A percentile compares a stretch with the other conserved stretches of the same genome.
These are phyloP conservation scores for Perkinsus olseni DNA, from an alignment of 169 alveolate species.

Conservation along the genomic window DNA sequence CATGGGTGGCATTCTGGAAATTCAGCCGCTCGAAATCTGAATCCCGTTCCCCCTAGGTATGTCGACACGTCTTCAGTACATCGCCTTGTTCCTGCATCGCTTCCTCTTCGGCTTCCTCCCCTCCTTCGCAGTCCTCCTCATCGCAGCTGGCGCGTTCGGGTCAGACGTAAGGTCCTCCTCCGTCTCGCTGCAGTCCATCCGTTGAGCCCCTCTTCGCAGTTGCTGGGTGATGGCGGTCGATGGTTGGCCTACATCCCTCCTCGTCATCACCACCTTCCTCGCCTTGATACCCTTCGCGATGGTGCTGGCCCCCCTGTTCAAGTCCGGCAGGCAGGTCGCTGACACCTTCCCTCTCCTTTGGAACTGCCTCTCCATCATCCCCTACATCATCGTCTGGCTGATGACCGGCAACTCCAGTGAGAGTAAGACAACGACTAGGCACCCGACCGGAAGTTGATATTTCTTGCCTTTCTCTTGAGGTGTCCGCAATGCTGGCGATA, in stretches of 20 bases:
- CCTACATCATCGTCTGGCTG: background rate
- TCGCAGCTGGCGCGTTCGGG: background rate
- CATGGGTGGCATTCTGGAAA: too few relatives aligned
- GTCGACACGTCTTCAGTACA: background rate
- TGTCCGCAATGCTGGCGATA: background rate
- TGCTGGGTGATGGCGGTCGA: background rate
- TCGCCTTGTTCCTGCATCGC: background rate
- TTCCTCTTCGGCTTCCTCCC: background rate
- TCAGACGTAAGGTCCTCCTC: background rate
- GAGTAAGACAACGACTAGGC: too few relatives aligned
- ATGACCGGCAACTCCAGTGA: background rate
- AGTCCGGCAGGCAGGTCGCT: background rate
- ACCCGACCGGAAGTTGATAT: background rate
- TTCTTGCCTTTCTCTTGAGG: background rate
- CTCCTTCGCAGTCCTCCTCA: background rate
- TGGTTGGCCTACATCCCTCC: background rate
- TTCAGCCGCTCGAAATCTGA: too few relatives aligned
- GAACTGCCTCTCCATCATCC: slow-evolving; percentile 1
- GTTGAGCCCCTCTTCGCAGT: background rate
- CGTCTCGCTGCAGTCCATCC: background rate
- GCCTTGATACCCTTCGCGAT: background rate
- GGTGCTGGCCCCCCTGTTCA: background rate
- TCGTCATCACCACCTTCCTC: background rate
- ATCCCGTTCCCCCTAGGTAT: background rate
- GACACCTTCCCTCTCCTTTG: background rate